These are phyloP conservation scores for Entomortierella beljakovae DNA, from an alignment of 192 early-diverging fungal species.

Conservation along the genomic window DNA sequence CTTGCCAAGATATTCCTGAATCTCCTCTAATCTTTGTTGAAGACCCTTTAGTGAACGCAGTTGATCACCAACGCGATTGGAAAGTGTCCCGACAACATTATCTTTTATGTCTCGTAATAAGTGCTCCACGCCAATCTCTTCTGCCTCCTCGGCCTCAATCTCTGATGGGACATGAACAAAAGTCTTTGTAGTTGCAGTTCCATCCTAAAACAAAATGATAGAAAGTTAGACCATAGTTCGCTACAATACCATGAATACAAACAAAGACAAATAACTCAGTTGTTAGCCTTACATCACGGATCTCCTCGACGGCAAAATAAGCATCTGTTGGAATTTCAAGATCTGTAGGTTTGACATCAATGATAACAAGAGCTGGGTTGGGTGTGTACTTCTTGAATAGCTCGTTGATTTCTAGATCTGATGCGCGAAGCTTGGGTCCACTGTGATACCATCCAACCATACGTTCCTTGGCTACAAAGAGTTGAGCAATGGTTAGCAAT, in stretches of 20 bases:
- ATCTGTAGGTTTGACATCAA: constrained; percentile 95
- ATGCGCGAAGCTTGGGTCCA: constrained; percentile 96
- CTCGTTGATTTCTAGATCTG: constrained; percentile 98
- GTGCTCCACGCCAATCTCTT: constrained; percentile 99
- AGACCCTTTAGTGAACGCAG: constrained; percentile 93
- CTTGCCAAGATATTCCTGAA: constrained; percentile 88
- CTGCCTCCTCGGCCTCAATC: constrained; percentile 99
- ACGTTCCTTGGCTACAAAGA: constrained; percentile 84
- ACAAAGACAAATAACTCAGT: constrained; percentile 17
- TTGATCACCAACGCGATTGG: constrained; percentile 93
- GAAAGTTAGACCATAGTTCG: background rate
- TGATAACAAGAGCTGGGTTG: constrained; percentile 97
- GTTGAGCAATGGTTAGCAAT: background rate
- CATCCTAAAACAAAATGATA: constrained; percentile 72
- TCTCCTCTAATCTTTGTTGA: constrained; percentile 85
- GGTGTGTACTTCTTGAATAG: constrained; percentile 95
- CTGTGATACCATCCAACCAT: constrained; percentile 99
- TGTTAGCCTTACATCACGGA: constrained; percentile 82
- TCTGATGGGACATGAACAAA: constrained; percentile 96
- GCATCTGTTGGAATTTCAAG: constrained; percentile 96
- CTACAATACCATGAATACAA: background rate
- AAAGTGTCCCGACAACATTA: constrained; percentile 93
- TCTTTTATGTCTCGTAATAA: constrained; percentile 99
- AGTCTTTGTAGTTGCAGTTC: constrained; percentile 95
- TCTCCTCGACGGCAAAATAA: constrained; percentile 97